phyloP scores from a whole-genome alignment of 2,329 filamentous ascomycete genomes.

The Paramyrothecium roridum region DNA sequence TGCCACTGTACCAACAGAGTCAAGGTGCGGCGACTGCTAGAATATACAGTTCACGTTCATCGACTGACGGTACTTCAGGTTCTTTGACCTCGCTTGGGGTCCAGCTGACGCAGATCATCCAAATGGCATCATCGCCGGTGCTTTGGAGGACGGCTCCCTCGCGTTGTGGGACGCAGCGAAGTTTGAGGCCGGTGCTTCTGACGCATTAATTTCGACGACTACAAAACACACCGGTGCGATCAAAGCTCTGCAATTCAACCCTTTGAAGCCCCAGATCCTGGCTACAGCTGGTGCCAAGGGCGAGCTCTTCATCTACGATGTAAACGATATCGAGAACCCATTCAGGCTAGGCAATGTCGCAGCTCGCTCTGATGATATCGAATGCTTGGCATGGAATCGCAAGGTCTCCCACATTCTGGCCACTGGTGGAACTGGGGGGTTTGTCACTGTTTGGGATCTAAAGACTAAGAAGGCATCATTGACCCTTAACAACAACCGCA shows the following conservation, averaged over 20 bases:
- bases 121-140: conserved; percentile 88
- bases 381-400: conserved; percentile 97
- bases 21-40: conserved; percentile 58
- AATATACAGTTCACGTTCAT: not conserved
- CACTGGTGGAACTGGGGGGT: conserved; percentile 87
- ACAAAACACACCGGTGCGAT: conserved; percentile 89
- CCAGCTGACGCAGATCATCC: conserved; percentile 74
- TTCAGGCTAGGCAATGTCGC: conserved; percentile 86
- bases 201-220: conserved; percentile 82
- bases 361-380: conserved; percentile 89
- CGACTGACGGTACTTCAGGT: conserved; percentile 50
- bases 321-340: conserved; percentile 84
- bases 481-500: conserved; percentile 92
- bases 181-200: conserved; percentile 54
- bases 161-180: conserved; percentile 88
- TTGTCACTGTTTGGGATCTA: conserved; percentile 97
- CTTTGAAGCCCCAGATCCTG: conserved; percentile 82
- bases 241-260: conserved; percentile 96
- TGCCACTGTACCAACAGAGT: conserved; percentile 81
- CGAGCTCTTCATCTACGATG: conserved; percentile 92
- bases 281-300: conserved; percentile 93
- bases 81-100: conserved; percentile 96
- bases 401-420: conserved; percentile 96
- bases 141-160: conserved; percentile 88
- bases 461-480: conserved; percentile 97